Conservation (phyloP, 2,329 filamentous ascomycete species). For the Neurospora sp. region DNA sequence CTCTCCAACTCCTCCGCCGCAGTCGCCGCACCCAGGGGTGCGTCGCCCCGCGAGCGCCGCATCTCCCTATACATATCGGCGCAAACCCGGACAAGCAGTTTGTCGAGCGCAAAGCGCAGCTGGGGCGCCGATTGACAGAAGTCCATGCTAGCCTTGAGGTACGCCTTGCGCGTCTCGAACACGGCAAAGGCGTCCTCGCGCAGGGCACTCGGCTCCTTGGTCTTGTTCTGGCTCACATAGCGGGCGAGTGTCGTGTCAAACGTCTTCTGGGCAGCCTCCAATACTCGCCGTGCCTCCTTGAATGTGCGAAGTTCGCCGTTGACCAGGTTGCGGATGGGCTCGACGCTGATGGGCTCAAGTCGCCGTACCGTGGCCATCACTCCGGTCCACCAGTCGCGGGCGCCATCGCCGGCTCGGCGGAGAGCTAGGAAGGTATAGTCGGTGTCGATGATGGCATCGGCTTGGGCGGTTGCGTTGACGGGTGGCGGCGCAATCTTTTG, state of each 20-base stretch:
- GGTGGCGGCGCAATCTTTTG: conserved; percentile 56
- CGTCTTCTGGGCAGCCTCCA: conserved; percentile 73
- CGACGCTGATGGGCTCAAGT: conserved; percentile 66
- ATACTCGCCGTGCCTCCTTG: conserved; percentile 67
- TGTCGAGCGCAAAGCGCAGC: conserved; percentile 73
- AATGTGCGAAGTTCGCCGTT: conserved; percentile 72
- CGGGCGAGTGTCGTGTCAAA: conserved; percentile 76
- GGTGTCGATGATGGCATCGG: conserved; percentile 78
- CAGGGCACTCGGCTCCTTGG: conserved; percentile 84
- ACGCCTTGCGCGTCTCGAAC: conserved; percentile 83
- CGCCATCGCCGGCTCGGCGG: conserved; percentile 74
- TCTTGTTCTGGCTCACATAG: conserved; percentile 78
- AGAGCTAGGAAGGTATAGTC: conserved; percentile 89
- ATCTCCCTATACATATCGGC: conserved; percentile 85
- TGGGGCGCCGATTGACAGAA: conserved; percentile 85
- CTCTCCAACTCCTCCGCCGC: conserved; percentile 76
- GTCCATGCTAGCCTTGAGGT: conserved; percentile 87
- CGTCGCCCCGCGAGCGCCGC: conserved; percentile 13
- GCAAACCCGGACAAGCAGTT: conserved; percentile 74
- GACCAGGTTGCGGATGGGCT: conserved; percentile 74
- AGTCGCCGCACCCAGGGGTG: conserved; percentile 26
- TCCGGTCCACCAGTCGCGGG: conserved; percentile 78
- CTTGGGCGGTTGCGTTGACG: conserved; percentile 48
- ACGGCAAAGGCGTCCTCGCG: conserved; percentile 93
- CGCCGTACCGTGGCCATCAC: conserved; percentile 65